A percentile compares a stretch with the other conserved stretches of the same genome.
Conservation (phyloP, 179 eudicot genomes). For the Spergularia azorica region DNA sequence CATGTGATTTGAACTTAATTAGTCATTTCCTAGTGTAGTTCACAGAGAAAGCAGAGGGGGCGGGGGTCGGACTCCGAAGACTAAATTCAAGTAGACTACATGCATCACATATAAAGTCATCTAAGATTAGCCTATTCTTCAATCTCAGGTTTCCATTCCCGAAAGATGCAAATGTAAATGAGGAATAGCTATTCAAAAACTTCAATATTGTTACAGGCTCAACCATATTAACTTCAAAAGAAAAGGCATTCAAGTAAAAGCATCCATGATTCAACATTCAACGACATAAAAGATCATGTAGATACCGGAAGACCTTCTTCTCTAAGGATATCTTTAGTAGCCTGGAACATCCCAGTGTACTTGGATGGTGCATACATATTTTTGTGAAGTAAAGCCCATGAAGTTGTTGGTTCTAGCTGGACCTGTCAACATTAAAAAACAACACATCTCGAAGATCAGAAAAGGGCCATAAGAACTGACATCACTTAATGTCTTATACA, state of each 20-base stretch:
- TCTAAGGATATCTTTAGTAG: slow-evolving; percentile 83
- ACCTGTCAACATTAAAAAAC: slow-evolving; percentile 50
- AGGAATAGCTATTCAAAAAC: not conserved
- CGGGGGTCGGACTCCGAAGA: not conserved
- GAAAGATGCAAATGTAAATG: not conserved
- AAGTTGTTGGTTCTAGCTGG: slow-evolving; percentile 88
- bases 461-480: not conserved
- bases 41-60: not conserved
- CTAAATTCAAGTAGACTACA: not conserved
- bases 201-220: not conserved
- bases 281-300: slow-evolving; percentile 11
- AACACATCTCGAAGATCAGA: not conserved
- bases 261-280: not conserved
- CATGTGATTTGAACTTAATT: not conserved
- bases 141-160: not conserved
- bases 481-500: not conserved
- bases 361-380: slow-evolving; percentile 59
- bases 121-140: not conserved
- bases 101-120: not conserved
- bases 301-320: slow-evolving; percentile 94
- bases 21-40: not conserved
- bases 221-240: not conserved
- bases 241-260: not conserved
- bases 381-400: slow-evolving; percentile 74
- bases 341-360: slow-evolving; percentile 92